Percentiles rank a stretch among this genome's conserved stretches.
Conservation (phyloP, 768 basidiomycete genomes). For the Neoboletus brunneissimus region DNA sequence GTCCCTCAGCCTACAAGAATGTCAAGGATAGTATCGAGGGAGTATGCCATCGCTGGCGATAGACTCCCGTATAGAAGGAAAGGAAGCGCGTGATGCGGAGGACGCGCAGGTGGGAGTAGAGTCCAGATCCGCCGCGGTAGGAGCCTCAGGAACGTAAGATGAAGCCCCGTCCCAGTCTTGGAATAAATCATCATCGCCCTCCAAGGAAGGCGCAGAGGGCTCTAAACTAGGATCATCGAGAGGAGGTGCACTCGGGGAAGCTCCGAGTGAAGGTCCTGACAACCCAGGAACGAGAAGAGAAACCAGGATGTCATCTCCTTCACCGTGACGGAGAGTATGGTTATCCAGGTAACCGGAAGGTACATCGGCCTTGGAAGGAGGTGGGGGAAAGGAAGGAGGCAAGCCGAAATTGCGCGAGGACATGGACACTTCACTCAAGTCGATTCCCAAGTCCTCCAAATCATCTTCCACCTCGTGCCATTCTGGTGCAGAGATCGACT, state of each 20-base stretch:
- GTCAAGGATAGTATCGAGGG: constrained; percentile 31
- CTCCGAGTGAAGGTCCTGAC: constrained; percentile 47
- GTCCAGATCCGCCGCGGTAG: constrained; percentile 1
- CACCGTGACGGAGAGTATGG: constrained; percentile 38
- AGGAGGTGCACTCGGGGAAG: constrained; percentile 33
- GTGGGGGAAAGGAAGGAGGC: constrained; percentile 26
- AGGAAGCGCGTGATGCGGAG: constrained; percentile 1
- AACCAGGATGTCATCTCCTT: constrained; percentile 30
- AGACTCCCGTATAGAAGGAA: constrained; percentile 1
- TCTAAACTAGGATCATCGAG: constrained; percentile 29
- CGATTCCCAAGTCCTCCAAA: constrained; percentile 21
- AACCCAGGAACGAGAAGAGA: constrained; percentile 38
- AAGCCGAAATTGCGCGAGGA: constrained; percentile 7
- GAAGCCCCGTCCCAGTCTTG: constrained; percentile 22
- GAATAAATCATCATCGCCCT: constrained; percentile 21
- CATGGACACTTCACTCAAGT: constrained; percentile 6
- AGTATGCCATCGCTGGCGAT: constrained; percentile 18
- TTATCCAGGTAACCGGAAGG: constrained; percentile 34
- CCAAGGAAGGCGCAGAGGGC: constrained; percentile 48
- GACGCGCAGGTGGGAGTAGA: background rate
- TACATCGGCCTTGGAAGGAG: constrained; percentile 42
- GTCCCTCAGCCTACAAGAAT: constrained; percentile 2
- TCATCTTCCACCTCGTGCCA: constrained; percentile 53
- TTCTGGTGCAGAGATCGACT: constrained; percentile 45
- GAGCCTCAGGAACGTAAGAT: background rate